Percentiles rank a stretch among this genome's conserved stretches.
phyloP scores from a whole-genome alignment of 2,329 filamentous ascomycete genomes.

The Stagonosporopsis chrysanthemi region DNA sequence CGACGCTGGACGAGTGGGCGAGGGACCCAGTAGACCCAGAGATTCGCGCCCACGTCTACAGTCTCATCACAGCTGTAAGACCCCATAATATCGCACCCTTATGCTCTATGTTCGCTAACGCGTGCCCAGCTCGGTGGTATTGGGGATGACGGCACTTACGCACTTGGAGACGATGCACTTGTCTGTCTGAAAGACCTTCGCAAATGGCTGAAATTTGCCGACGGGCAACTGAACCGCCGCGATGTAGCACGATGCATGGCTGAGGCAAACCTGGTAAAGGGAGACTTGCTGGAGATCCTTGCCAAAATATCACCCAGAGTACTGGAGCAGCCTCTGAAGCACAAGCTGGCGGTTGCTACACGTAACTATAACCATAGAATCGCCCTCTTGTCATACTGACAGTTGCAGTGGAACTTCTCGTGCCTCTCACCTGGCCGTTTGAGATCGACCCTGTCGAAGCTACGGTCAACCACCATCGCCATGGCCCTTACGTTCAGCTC shows the following conservation, averaged over 20 bases:
- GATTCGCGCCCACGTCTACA: conserved; percentile 91
- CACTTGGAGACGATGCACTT: conserved; percentile 90
- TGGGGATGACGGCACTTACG: conserved; percentile 81
- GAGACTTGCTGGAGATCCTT: conserved; percentile 89
- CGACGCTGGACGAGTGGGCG: conserved; percentile 56
- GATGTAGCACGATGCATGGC: conserved; percentile 93
- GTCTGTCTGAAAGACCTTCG: conserved; percentile 92
- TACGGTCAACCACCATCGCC: conserved; percentile 91
- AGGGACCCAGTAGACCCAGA: conserved; percentile 76
- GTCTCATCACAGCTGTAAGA: conserved; percentile 87
- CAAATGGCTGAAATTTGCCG: conserved; percentile 93
- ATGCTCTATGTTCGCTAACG: conserved; percentile 20
- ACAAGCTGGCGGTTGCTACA: conserved; percentile 82
- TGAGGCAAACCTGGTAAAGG: conserved; percentile 89
- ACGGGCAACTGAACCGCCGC: conserved; percentile 90
- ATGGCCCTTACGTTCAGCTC: conserved; percentile 87
- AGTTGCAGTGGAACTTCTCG: conserved; percentile 76
- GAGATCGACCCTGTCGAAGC: conserved; percentile 80
- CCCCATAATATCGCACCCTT: neutral
- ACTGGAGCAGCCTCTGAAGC: conserved; percentile 75
- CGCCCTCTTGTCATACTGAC: conserved; percentile 25
- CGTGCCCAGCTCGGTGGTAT: conserved; percentile 79
- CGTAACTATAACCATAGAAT: conserved; percentile 45
- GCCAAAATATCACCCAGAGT: conserved; percentile 75
- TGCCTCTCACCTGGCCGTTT: conserved; percentile 93